These are phyloP conservation scores for Rhizophagus prolifer DNA, from an alignment of 192 early-diverging fungal genomes.

Conservation along the genomic window DNA sequence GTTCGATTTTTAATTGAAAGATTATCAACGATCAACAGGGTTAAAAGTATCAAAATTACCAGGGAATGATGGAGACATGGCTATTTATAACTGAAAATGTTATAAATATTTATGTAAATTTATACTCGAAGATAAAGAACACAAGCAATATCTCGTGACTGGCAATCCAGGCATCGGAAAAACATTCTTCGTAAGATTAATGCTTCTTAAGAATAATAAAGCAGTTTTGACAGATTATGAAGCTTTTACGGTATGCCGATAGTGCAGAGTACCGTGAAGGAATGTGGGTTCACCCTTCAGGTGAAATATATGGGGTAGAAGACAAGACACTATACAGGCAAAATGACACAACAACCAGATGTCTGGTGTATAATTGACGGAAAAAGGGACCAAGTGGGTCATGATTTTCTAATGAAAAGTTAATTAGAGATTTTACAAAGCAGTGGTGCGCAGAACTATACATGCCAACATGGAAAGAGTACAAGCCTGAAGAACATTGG, in stretches of 20 bases:
- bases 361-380: background rate
- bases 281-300: too few relatives aligned
- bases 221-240: background rate
- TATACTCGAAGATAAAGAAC: background rate
- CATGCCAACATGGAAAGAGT: background rate
- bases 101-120: background rate
- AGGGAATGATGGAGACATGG: background rate
- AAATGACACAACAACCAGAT: background rate
- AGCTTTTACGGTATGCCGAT: background rate
- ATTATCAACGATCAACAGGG: background rate
- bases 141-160: background rate
- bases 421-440: background rate
- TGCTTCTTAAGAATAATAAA: background rate
- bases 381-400: background rate
- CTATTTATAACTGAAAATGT: background rate
- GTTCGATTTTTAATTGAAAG: too few relatives aligned
- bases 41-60: background rate
- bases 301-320: background rate
- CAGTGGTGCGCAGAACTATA: background rate
- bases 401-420: background rate
- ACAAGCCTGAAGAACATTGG: background rate
- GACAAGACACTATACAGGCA: background rate
- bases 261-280: too few relatives aligned
- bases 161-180: background rate
- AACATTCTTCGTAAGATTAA: background rate